Percentiles rank a stretch among this genome's conserved stretches.
Conservation (phyloP, 306 rosid genomes). For the Ceratonia siliqua region DNA sequence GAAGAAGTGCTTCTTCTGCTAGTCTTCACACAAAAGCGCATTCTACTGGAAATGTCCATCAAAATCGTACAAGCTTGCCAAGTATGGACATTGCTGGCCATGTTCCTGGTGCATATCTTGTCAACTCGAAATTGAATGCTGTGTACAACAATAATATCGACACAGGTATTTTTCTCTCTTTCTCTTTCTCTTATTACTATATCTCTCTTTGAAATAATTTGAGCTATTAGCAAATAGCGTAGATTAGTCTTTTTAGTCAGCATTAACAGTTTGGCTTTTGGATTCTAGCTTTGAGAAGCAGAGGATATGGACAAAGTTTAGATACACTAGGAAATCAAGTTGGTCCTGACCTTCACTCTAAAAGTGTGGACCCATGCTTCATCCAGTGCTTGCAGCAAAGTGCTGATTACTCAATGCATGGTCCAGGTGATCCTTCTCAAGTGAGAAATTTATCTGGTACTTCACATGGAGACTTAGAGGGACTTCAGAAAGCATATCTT, state of each 20-base stretch:
- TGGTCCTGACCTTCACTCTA: conserved; percentile 51
- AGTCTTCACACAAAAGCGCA: conserved; percentile 60
- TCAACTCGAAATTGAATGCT: conserved; percentile 51
- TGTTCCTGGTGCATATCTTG: conserved; percentile 50
- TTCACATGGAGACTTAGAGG: conserved; percentile 69
- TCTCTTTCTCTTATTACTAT: neutral
- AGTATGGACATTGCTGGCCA: conserved; percentile 50
- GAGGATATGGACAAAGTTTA: conserved; percentile 47
- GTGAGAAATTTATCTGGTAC: conserved; percentile 54
- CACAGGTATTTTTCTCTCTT: conserved; percentile 48
- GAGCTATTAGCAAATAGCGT: neutral
- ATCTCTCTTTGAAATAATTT: conserved; percentile 21
- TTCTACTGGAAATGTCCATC: conserved; percentile 52
- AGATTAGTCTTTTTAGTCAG: conserved; percentile 13
- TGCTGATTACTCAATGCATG: conserved; percentile 60
- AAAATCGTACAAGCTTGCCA: conserved; percentile 45
- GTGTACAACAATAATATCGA: conserved; percentile 50
- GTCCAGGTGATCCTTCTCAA: conserved; percentile 57
- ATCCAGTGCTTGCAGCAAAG: conserved; percentile 57
- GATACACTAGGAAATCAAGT: conserved; percentile 51
- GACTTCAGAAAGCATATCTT: conserved; percentile 69
- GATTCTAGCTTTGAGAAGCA: conserved; percentile 47
- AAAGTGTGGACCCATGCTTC: conserved; percentile 51
- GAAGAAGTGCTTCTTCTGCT: conserved; percentile 71
- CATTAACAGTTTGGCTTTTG: conserved; percentile 28